phyloP scores from a whole-genome alignment of 345 rosid species.

The Bruguiera gymnorhiza region DNA sequence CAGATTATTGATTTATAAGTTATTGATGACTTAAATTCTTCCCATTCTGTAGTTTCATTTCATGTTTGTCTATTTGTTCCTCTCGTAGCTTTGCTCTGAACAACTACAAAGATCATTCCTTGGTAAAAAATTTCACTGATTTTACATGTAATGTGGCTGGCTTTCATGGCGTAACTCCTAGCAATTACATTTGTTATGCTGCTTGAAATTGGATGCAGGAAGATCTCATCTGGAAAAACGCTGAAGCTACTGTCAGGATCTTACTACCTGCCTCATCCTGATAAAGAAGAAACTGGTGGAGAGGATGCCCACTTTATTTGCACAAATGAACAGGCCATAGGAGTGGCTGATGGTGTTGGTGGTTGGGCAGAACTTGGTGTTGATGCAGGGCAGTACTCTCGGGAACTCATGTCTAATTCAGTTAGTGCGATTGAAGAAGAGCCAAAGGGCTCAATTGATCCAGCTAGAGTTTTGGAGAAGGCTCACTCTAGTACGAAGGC shows the following conservation, averaged over 20 bases:
- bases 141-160: background rate
- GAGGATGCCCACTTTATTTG: slow-evolving; percentile 98
- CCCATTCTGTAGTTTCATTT: too few relatives aligned
- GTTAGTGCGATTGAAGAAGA: slow-evolving; percentile 75
- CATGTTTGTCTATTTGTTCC: background rate
- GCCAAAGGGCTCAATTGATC: slow-evolving; percentile 81
- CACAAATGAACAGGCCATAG: slow-evolving; percentile 75
- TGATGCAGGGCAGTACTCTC: slow-evolving; percentile 75
- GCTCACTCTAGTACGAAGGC: slow-evolving; percentile 89
- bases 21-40: background rate
- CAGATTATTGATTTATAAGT: background rate
- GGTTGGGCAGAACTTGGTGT: slow-evolving; percentile 97
- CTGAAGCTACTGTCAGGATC: slow-evolving; percentile 84
- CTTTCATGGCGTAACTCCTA: background rate
- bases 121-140: background rate
- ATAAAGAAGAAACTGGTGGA: slow-evolving; percentile 97
- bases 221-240: slow-evolving; percentile 39
- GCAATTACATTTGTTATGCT: background rate
- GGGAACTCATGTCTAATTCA: slow-evolving; percentile 93
- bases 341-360: slow-evolving; percentile 99
- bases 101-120: background rate
- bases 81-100: background rate
- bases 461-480: slow-evolving; percentile 85
- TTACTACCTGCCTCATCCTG: slow-evolving; percentile 95
- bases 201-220: slow-evolving; percentile 35